These are phyloP conservation scores for Pseudogymnoascus pannorum DNA, from an alignment of 2,329 filamentous ascomycete species.

Conservation along the genomic window DNA sequence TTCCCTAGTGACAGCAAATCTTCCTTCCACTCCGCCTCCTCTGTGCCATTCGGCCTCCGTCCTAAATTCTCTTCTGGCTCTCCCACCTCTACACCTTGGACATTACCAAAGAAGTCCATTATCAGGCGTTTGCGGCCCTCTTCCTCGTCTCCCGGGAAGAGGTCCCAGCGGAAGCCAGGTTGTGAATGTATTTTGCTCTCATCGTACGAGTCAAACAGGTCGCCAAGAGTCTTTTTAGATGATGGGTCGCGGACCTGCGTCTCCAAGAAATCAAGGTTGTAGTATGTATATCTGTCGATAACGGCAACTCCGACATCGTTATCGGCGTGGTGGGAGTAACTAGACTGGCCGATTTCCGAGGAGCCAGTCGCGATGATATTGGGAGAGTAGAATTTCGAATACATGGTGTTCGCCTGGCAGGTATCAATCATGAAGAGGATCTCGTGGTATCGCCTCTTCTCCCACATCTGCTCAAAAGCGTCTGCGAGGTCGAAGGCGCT, in stretches of 20 bases:
- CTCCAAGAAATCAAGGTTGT: constrained; percentile 95
- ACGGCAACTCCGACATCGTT: constrained; percentile 97
- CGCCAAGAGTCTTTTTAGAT: constrained; percentile 83
- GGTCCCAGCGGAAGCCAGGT: constrained; percentile 85
- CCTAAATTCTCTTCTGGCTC: constrained; percentile 23
- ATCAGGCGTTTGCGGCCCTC: constrained; percentile 72
- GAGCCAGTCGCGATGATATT: constrained; percentile 98
- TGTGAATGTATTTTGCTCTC: constrained; percentile 90
- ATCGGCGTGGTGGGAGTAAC: constrained; percentile 95
- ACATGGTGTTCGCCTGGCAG: constrained; percentile 99
- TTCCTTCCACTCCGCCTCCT: constrained; percentile 54
- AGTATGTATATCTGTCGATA: constrained; percentile 97
- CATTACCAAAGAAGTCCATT: constrained; percentile 97
- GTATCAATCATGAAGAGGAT: constrained; percentile 99
- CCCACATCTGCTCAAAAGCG: constrained; percentile 99
- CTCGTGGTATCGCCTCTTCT: constrained; percentile 98
- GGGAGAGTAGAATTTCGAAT: constrained; percentile 93
- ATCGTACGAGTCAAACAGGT: constrained; percentile 94
- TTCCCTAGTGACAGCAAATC: constrained; percentile 71
- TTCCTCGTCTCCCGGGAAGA: constrained; percentile 80
- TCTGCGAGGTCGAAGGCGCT: constrained; percentile 93
- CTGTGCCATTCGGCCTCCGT: constrained; percentile 29
- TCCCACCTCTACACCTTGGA: constrained; percentile 92
- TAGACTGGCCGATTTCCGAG: constrained; percentile 89
- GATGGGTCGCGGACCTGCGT: constrained; percentile 77